These are phyloP conservation scores for Papiliotrema fonsecae DNA, from an alignment of 1,284 basidiomycete genomes.

Conservation along the genomic window DNA sequence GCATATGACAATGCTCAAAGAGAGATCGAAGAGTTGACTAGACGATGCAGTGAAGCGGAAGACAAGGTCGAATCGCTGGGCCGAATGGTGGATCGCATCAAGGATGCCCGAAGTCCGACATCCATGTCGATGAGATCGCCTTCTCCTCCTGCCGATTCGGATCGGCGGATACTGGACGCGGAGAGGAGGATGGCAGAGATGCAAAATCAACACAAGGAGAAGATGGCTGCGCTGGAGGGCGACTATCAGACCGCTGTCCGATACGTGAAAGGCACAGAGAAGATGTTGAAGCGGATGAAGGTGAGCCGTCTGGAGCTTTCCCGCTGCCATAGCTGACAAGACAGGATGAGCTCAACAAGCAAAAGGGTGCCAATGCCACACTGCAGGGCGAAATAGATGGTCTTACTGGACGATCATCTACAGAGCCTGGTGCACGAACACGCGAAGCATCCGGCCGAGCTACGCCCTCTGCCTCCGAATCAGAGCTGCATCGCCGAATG, in stretches of 20 bases:
- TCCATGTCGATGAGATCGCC: conserved; percentile 35
- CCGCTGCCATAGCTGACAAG: background rate
- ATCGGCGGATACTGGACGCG: conserved; percentile 51
- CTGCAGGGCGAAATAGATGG: conserved; percentile 76
- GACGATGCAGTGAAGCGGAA: conserved; percentile 68
- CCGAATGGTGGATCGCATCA: conserved; percentile 60
- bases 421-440: conserved; percentile 57
- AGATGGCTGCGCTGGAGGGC: conserved; percentile 70
- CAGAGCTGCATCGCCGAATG: conserved; percentile 56
- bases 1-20: conserved; percentile 59
- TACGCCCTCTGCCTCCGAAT: conserved; percentile 65
- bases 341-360: conserved; percentile 76
- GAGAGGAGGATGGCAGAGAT: conserved; percentile 74
- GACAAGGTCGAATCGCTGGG: conserved; percentile 61
- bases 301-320: conserved; percentile 34
- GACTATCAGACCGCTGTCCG: conserved; percentile 68
- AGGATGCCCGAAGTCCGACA: conserved; percentile 51
- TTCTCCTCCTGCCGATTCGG: conserved; percentile 39
- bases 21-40: conserved; percentile 51
- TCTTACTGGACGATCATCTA: conserved; percentile 57
- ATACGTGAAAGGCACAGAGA: conserved; percentile 81
- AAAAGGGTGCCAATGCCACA: conserved; percentile 70
- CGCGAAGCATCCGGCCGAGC: conserved; percentile 68
- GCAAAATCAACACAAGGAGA: conserved; percentile 66
- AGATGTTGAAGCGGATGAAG: conserved; percentile 97